A percentile compares a stretch with the other conserved stretches of the same genome.
Evolutionary conservation across 2,329 filamentous ascomycete genomes (phyloP).

Genomic region (Cladosporium velox): DNA sequence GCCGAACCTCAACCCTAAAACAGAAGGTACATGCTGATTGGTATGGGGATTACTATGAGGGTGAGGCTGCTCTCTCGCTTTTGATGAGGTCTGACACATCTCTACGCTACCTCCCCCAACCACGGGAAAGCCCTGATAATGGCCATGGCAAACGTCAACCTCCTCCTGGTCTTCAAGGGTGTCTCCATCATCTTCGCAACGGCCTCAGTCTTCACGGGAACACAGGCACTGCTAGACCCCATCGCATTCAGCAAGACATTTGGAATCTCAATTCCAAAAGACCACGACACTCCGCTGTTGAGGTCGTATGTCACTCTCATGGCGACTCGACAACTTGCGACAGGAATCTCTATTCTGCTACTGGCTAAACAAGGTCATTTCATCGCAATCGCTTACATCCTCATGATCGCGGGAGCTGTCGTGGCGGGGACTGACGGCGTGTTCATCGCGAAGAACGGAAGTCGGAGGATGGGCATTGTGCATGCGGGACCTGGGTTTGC

Average conservation of each 20-base stretch:
- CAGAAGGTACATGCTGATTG: slow-evolving; percentile 11
- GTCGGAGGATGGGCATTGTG: neutral
- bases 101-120: neutral
- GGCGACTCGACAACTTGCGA: neutral
- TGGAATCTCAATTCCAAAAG: neutral
- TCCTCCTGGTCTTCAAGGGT: neutral
- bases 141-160: neutral
- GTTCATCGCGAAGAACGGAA: neutral
- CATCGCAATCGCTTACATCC: neutral
- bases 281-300: neutral
- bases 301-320: neutral
- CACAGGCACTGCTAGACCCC: neutral
- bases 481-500: neutral
- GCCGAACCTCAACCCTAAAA: slow-evolving; percentile 14
- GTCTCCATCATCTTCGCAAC: neutral
- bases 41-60: neutral
- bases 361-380: neutral
- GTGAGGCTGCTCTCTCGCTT: neutral
- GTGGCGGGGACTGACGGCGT: neutral
- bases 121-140: neutral
- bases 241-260: neutral
- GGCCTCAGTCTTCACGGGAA: neutral
- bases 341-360: neutral
- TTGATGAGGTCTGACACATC: slow-evolving; percentile 1
- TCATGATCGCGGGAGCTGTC: neutral